Base-by-base conservation (phyloP, 371 early-diverging fungal genomes). In the Apophysomyces variabilis region DNA sequence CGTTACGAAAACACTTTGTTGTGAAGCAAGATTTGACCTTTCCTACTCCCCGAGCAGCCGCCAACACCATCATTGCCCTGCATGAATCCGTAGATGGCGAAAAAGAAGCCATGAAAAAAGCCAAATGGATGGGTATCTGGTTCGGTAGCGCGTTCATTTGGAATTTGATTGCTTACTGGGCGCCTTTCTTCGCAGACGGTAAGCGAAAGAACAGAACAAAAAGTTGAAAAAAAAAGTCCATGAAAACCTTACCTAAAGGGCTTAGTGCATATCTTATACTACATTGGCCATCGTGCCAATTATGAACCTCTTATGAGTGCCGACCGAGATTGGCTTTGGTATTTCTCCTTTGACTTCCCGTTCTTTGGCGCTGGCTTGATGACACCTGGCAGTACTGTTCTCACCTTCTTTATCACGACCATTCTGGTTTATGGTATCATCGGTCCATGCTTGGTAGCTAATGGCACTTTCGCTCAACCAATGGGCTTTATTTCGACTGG, bases 331-430 rank as follows among this genome's bases (percentile, higher is more conserved):
- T 91, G 90, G 90, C 72, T 77, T 0, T 91, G 88, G 88, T 60
- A 66, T 38, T 71, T 88, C 43, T 71, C 71, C 57, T 80, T 70
- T 61, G 84, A 85, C 44, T 80, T 76, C 41, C 86, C 91, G 18
- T 91, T 91, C 77, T 76, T 86, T 58, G 91, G 90, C 38, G 87
- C 89, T 60, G 91, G 91, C 60, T 67, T 90, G 60, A 80, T 91
- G 82, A 85, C 82, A 7, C 86, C 87, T 21, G 79, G 79, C 38
- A 72, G 70, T 61, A 86, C 89, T 35, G 87, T 84, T 21, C 62
- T 75, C 32, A 80, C 88, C 6, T 86, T 90, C 70, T 81, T 88
- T 43, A 16, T 77, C 13, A 84, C 89, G 37, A 71, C 85, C 12
- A 41, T 90, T 26, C 35, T 87, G 36, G 80, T 87, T 37, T 91